These are phyloP conservation scores for Hypoxylon intermedium DNA, from an alignment of 495 filamentous ascomycete genomes.

Conservation along the genomic window DNA sequence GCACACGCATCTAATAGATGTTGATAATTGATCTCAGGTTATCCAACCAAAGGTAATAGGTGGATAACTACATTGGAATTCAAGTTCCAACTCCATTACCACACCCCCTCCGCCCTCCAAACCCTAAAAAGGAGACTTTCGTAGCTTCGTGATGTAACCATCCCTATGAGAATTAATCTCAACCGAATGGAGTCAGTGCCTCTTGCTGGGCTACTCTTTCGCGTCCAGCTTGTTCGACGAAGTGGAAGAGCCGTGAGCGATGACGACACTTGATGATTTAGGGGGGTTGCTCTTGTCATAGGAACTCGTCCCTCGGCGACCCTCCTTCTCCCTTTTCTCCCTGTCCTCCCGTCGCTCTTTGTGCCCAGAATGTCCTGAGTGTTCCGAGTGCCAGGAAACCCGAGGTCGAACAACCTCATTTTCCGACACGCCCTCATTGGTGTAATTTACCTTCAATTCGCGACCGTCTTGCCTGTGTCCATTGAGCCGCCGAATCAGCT, in stretches of 20 bases:
- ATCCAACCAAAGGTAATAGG: too few species aligned
- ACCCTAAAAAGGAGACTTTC: constrained; percentile 12
- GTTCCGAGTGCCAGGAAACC: too few species aligned
- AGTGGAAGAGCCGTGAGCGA: constrained; percentile 40
- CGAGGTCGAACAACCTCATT: constrained; percentile 25
- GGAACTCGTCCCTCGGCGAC: constrained; percentile 19
- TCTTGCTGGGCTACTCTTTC: constrained; percentile 32
- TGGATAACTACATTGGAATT: too few species aligned
- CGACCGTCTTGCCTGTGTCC: constrained; percentile 38
- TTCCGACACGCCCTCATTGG: constrained; percentile 41
- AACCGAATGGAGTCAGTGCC: constrained; percentile 22
- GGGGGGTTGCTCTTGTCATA: constrained; percentile 35
- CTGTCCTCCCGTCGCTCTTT: constrained; percentile 37
- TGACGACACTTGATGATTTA: constrained; percentile 35
- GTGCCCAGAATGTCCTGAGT: too few species aligned
- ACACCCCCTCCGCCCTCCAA: too few species aligned
- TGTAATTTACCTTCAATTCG: constrained; percentile 34
- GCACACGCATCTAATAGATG: too few species aligned
- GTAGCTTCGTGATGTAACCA: background rate
- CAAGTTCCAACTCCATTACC: too few species aligned
- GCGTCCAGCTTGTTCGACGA: constrained; percentile 23
- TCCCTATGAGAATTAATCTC: too few species aligned
- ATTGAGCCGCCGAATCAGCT: constrained; percentile 35
- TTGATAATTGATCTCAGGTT: too few species aligned
- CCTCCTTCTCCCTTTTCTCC: constrained; percentile 33